Percentiles rank a stretch among this genome's conserved stretches.
phyloP scores from a whole-genome alignment of 305 asterid genomes.

The Fraxinus xanthoxyloides region DNA sequence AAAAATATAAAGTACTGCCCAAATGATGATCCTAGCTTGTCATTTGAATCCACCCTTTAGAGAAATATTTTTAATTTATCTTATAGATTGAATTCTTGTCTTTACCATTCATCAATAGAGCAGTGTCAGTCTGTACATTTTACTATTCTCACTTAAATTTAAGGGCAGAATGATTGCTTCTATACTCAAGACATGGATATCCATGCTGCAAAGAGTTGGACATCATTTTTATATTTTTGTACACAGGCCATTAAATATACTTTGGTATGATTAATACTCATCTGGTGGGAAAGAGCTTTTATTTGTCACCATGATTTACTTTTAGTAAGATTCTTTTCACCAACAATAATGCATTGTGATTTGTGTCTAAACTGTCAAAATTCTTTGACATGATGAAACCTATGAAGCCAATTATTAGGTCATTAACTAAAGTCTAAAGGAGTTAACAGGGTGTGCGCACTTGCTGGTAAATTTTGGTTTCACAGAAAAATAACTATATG shows the following conservation, averaged over 20 bases:
- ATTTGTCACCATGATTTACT: neutral
- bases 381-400: constrained; percentile 21
- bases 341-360: neutral
- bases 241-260: neutral
- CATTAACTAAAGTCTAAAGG: constrained; percentile 24
- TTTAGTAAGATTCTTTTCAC: neutral
- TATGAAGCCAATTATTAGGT: constrained; percentile 29
- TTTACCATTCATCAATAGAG: neutral
- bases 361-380: neutral
- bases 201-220: neutral
- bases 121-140: neutral
- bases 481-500: neutral
- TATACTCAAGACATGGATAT: neutral
- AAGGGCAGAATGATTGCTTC: no score
- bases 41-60: neutral
- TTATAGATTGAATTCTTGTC: neutral
- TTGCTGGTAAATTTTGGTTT: constrained; percentile 14
- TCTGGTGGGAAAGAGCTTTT: neutral
- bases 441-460: constrained; percentile 3
- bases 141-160: neutral
- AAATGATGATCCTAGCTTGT: neutral
- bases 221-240: neutral
- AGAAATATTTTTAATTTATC: neutral
- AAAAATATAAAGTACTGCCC: neutral
- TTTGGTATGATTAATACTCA: neutral